Evolutionary conservation across 768 basidiomycete species (phyloP).

Genomic region (Hypholoma fasciculare): DNA sequence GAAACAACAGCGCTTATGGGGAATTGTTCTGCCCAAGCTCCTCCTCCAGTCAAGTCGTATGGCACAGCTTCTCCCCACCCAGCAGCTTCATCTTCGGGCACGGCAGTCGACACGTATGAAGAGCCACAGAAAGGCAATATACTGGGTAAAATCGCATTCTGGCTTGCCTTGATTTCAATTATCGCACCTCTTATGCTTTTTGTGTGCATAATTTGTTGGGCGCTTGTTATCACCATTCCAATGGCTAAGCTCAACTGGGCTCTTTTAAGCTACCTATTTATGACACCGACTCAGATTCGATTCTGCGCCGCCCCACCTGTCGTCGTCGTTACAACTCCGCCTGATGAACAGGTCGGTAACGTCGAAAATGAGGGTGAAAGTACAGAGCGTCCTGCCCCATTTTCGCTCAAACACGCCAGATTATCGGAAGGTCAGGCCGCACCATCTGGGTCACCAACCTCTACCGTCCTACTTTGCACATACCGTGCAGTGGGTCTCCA

Average conservation of each 20-base stretch:
- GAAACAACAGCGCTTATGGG: slow-evolving; percentile 53
- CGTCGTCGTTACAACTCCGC: slow-evolving; percentile 48
- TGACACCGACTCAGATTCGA: slow-evolving; percentile 80
- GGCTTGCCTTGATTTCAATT: slow-evolving; percentile 71
- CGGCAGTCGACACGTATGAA: slow-evolving; percentile 26
- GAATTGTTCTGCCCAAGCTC: slow-evolving; percentile 27
- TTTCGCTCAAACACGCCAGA: slow-evolving; percentile 71
- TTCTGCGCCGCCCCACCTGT: slow-evolving; percentile 88
- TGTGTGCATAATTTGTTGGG: slow-evolving; percentile 93
- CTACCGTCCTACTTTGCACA: slow-evolving; percentile 92
- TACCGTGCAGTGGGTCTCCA: slow-evolving; percentile 88
- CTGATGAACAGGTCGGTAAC: slow-evolving; percentile 14
- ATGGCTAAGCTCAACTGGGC: slow-evolving; percentile 99
- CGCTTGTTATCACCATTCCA: slow-evolving; percentile 90
- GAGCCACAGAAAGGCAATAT: slow-evolving; percentile 41
- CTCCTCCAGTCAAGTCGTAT: slow-evolving; percentile 62
- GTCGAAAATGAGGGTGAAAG: slow-evolving; percentile 16
- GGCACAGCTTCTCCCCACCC: slow-evolving; percentile 49
- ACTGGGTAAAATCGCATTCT: slow-evolving; percentile 77
- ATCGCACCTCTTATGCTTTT: slow-evolving; percentile 89
- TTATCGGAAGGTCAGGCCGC: slow-evolving; percentile 88
- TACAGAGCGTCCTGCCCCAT: slow-evolving; percentile 27
- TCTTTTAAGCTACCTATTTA: slow-evolving; percentile 80
- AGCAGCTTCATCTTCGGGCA: slow-evolving; percentile 29
- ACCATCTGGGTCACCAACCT: slow-evolving; percentile 76